Evolutionary conservation across 2,329 filamentous ascomycete species (phyloP), one percentile per base, ranked within the genome.

Genomic region (Neospermospora avenae): DNA sequence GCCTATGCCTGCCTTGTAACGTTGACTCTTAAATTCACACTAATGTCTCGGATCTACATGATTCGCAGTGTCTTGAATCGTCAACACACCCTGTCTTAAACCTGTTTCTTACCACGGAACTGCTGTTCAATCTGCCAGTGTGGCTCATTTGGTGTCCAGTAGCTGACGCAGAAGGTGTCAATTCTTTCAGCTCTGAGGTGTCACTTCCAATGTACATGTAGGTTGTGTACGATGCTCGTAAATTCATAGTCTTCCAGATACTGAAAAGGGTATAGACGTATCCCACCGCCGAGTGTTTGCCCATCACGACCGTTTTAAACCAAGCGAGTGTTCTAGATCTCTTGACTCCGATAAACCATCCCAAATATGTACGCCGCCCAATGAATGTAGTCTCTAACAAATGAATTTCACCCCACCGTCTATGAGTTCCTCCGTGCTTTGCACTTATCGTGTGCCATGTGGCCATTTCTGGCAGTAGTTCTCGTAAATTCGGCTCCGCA

Each of bases 401-500:
- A 46, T 39, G 11, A 28, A 31, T 31, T 10, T 10, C 11, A 6
- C 18, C 16, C n/a, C n/a, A 42, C 56, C 34, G 25, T 51, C 70
- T 69, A 77, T 60, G 75, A 77, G 65, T 77, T 79, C 65, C 83
- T 78, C 69, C 84, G 79, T 71, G 85, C 86, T 80, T 96, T 97
- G 80, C 93, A 98, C 77, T 97, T 97, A 72, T 96, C 92, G 75
- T 96, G 91, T 57, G 84, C 74, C 66, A 87, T 80, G 73, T 98
- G 93, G 13, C 93, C 93, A 72, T 97, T 97, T 63, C 92, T 84
- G 46, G 93, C 93, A 22, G 83, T 87, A 5, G 93, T 96, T 68
- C 93, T 82, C 13, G 93, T 97, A 70, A 98, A 98, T 70, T 96
- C 92, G 11, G 92, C 92, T 39, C 92, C 91, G 71, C 93, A 98